Evolutionary conservation across 1,284 basidiomycete genomes (phyloP).

Genomic region (Ganoderma sinense): DNA sequence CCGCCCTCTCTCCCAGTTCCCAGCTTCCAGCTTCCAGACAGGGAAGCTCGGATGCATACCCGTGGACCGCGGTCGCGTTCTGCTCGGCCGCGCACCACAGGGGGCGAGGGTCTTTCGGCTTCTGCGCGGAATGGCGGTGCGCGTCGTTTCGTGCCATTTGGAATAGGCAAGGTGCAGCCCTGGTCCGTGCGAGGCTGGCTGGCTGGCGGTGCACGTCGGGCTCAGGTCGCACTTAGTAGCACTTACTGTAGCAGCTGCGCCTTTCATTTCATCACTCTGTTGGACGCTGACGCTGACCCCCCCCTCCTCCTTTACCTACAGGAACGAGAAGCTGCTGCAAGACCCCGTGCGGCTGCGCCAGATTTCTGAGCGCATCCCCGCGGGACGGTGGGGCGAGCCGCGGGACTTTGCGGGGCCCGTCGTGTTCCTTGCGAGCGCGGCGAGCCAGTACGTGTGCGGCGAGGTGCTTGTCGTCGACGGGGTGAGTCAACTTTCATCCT

Average conservation of each 20-base stretch:
- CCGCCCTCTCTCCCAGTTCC: too few species aligned
- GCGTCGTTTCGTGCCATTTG: not conserved
- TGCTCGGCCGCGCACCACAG: not conserved
- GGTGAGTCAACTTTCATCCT: slow-evolving; percentile 44
- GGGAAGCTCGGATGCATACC: not conserved
- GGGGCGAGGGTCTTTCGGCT: not conserved
- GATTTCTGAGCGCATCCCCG: slow-evolving; percentile 94
- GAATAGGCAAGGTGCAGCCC: not conserved
- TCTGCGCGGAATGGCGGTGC: not conserved
- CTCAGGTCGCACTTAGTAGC: not conserved
- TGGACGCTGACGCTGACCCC: not conserved
- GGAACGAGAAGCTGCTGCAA: slow-evolving; percentile 82
- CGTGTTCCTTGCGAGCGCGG: slow-evolving; percentile 88
- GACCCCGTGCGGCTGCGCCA: slow-evolving; percentile 83
- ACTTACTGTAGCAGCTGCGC: not conserved
- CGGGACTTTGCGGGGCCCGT: slow-evolving; percentile 90
- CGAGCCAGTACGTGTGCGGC: slow-evolving; percentile 91
- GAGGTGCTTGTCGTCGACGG: slow-evolving; percentile 86
- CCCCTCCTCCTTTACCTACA: slow-evolving; percentile 32
- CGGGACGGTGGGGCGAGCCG: slow-evolving; percentile 89
- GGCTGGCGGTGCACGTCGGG: not conserved
- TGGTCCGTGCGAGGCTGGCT: not conserved
- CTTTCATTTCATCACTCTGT: not conserved
- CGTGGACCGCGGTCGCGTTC: not conserved
- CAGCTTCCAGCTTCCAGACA: not conserved